Percentiles rank a stretch among this genome's conserved stretches.
phyloP scores from a whole-genome alignment of 805 yeast species.

The Saccharomycopsis capsularis region DNA sequence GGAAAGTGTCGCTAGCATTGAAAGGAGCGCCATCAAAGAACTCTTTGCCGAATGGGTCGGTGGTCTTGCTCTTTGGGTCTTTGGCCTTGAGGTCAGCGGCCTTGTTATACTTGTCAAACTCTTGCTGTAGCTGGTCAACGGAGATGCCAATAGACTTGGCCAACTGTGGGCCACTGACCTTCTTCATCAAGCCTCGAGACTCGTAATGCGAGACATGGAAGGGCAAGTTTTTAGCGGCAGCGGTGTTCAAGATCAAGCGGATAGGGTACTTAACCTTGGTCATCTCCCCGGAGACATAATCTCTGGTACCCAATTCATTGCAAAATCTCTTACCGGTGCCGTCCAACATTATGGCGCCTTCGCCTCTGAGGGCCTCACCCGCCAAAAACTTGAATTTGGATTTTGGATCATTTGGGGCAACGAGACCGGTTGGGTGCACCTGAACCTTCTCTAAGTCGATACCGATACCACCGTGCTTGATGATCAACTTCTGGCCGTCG shows the following conservation, averaged over 20 bases:
- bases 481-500: slow-evolving; percentile 52
- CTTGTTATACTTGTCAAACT: slow-evolving; percentile 36
- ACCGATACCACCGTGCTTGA: slow-evolving; percentile 45
- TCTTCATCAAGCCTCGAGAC: slow-evolving; percentile 48
- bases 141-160: slow-evolving; percentile 35
- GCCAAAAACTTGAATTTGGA: slow-evolving; percentile 49
- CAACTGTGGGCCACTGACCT: slow-evolving; percentile 38
- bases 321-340: slow-evolving; percentile 48
- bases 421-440: slow-evolving; percentile 62
- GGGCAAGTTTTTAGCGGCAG: slow-evolving; percentile 38
- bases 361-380: slow-evolving; percentile 61
- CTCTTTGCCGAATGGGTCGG: slow-evolving; percentile 39
- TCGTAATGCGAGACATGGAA: slow-evolving; percentile 52
- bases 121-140: slow-evolving; percentile 28
- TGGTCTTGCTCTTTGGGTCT: slow-evolving; percentile 28
- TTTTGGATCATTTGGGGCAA: slow-evolving; percentile 45
- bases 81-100: slow-evolving; percentile 27
- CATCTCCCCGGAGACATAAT: slow-evolving; percentile 54
- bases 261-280: slow-evolving; percentile 38
- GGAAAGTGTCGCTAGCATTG: slow-evolving; percentile 31
- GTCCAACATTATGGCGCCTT: slow-evolving; percentile 55
- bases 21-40: slow-evolving; percentile 45
- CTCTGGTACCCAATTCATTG: slow-evolving; percentile 55
- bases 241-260: slow-evolving; percentile 43
- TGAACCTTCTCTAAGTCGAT: slow-evolving; percentile 60